Percentiles rank a stretch among this genome's conserved stretches.
These are phyloP conservation scores for Peronospora belbahrii DNA, from an alignment of 352 stramenopile genomes.

Conservation along the genomic window DNA sequence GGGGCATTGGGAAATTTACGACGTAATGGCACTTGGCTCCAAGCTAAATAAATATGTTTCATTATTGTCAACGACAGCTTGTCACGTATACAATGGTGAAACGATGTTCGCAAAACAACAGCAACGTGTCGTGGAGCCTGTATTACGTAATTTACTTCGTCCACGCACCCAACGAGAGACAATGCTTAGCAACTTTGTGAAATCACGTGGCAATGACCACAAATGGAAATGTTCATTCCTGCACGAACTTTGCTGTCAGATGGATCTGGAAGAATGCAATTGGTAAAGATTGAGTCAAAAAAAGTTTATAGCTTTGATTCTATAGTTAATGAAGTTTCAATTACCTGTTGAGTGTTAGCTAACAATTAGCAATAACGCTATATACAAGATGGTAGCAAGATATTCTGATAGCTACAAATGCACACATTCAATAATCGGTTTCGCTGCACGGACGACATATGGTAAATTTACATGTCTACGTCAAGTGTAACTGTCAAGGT, in stretches of 20 bases:
- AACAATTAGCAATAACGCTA: too few species aligned
- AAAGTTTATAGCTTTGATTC: too few species aligned
- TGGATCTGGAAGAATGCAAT: conserved; percentile 29
- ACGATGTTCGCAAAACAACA: conserved; percentile 20
- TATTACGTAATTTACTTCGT: conserved; percentile 15
- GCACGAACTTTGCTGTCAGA: conserved; percentile 29
- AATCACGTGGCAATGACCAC: conserved; percentile 20
- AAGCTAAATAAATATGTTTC: conserved; percentile 1
- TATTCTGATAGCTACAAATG: too few species aligned
- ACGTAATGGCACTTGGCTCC: conserved; percentile 6
- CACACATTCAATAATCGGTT: too few species aligned
- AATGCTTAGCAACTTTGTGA: conserved; percentile 25
- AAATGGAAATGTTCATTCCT: conserved; percentile 36
- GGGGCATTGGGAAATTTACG: too few species aligned
- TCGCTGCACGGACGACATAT: too few species aligned
- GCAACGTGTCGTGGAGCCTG: conserved; percentile 3
- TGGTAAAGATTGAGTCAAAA: too few species aligned
- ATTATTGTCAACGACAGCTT: conserved; percentile 9
- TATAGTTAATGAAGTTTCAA: too few species aligned
- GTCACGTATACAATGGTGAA: conserved; percentile 32
- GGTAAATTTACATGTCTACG: too few species aligned
- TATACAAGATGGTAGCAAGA: too few species aligned
- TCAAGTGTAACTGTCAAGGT: too few species aligned
- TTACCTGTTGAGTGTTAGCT: too few species aligned
- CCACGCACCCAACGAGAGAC: conserved; percentile 11